Conservation (phyloP, 2,329 filamentous ascomycete species). For the Colletotrichum chrysophilum region DNA sequence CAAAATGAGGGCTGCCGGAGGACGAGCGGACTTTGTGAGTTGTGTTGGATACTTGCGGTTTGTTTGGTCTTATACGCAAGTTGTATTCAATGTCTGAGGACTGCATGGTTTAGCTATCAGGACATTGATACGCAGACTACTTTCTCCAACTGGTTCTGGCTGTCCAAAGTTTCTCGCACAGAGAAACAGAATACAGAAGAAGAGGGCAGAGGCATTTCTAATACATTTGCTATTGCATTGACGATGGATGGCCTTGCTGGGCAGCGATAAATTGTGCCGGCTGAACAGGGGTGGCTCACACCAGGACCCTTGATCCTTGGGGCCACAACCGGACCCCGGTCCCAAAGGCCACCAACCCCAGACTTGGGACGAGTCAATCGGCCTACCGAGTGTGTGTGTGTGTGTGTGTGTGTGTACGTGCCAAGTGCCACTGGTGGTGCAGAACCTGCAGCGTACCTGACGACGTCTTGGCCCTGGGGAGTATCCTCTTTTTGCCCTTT, state of each 20-base stretch:
- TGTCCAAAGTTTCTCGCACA: too few species aligned
- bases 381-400: neutral
- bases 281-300: neutral
- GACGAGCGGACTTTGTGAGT: accelerated
- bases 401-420: neutral
- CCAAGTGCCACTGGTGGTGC: neutral
- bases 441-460: neutral
- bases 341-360: neutral
- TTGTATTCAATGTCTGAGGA: neutral
- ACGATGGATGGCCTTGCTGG: slow-evolving; percentile 10
- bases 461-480: neutral
- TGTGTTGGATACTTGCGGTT: neutral
- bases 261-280: neutral
- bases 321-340: neutral
- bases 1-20: neutral
- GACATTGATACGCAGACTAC: neutral
- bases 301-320: neutral
- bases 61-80: neutral
- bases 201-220: neutral
- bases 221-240: neutral
- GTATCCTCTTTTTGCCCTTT: neutral
- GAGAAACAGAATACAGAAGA: neutral
- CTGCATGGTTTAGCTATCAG: neutral
- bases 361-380: slow-evolving; percentile 14
- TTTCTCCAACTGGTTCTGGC: neutral